A percentile compares a stretch with the other conserved stretches of the same genome.
Conservation (phyloP, 1,284 basidiomycete genomes). For the Somion occarium region DNA sequence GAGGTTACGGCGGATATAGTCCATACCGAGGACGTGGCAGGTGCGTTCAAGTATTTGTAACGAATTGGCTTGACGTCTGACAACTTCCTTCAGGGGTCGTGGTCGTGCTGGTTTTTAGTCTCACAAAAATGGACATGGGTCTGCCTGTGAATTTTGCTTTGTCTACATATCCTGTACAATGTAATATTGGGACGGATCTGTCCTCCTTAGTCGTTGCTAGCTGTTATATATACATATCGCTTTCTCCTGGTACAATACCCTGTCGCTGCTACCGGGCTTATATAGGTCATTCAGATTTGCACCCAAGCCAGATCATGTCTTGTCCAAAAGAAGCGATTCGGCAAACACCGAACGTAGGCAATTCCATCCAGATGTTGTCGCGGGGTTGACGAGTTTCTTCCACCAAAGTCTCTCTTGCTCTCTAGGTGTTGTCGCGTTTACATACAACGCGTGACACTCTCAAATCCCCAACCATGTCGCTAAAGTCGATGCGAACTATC, state of each 20-base stretch:
- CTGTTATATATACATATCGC: not conserved
- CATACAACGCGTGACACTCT: too few species aligned
- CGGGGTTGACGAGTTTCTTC: too few species aligned
- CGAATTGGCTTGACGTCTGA: not conserved
- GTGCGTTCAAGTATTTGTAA: constrained; percentile 39
- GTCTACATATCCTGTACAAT: constrained; percentile 7
- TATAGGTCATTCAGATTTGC: too few species aligned
- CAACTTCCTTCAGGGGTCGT: constrained; percentile 46
- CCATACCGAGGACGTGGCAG: constrained; percentile 82
- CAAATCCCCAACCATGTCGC: constrained; percentile 18
- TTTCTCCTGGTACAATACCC: too few species aligned
- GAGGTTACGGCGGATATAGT: constrained; percentile 57
- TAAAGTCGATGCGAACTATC: constrained; percentile 22
- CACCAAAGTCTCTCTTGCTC: too few species aligned
- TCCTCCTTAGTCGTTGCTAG: not conserved
- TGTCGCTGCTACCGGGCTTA: too few species aligned
- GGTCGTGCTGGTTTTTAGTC: constrained; percentile 64
- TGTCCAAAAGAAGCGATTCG: not conserved
- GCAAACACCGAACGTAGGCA: not conserved
- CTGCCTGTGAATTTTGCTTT: constrained; percentile 5
- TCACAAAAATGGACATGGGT: constrained; percentile 22
- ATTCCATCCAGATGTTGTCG: too few species aligned
- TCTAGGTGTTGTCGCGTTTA: too few species aligned
- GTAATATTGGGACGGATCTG: not conserved
- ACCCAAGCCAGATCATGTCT: too few species aligned